phyloP scores from a whole-genome alignment of 192 early-diverging fungal genomes.

The Coemansia sp. region DNA sequence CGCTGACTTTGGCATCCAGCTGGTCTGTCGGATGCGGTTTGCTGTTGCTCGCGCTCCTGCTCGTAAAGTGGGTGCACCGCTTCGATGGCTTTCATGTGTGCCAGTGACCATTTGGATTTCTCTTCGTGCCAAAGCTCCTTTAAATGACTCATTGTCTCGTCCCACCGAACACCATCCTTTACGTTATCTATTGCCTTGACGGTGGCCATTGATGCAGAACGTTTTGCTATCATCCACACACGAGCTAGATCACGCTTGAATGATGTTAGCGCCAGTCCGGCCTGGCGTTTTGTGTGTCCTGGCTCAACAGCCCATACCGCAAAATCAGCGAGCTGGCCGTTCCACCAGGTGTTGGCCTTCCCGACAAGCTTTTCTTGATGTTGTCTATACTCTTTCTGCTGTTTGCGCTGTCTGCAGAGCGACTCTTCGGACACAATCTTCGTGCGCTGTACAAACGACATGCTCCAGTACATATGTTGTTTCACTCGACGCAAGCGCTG shows the following conservation, averaged over 20 bases:
- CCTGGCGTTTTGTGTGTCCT: slow-evolving; percentile 15
- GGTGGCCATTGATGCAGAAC: neutral
- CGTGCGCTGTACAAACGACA: slow-evolving; percentile 36
- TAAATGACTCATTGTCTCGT: slow-evolving; percentile 1
- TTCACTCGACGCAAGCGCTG: slow-evolving; percentile 15
- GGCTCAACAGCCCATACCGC: slow-evolving; percentile 24
- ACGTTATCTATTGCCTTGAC: slow-evolving; percentile 6
- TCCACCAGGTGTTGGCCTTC: slow-evolving; percentile 34
- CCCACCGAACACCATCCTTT: slow-evolving; percentile 21
- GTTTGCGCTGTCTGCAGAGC: slow-evolving; percentile 1
- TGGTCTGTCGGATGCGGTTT: neutral
- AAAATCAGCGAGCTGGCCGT: slow-evolving; percentile 17
- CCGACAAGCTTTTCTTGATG: neutral
- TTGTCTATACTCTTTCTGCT: neutral
- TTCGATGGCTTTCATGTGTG: slow-evolving; percentile 30
- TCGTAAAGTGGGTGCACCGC: slow-evolving; percentile 39
- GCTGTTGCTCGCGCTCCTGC: neutral
- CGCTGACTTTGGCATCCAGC: neutral
- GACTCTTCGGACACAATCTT: slow-evolving; percentile 1
- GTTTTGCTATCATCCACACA: slow-evolving; percentile 20
- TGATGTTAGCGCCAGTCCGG: slow-evolving; percentile 4
- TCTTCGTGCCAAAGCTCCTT: slow-evolving; percentile 17
- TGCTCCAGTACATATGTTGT: slow-evolving; percentile 51
- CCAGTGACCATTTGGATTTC: slow-evolving; percentile 33
- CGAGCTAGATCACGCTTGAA: neutral